Conservation (phyloP, 108 stramenopile species). For the Nitzschia putrida region DNA sequence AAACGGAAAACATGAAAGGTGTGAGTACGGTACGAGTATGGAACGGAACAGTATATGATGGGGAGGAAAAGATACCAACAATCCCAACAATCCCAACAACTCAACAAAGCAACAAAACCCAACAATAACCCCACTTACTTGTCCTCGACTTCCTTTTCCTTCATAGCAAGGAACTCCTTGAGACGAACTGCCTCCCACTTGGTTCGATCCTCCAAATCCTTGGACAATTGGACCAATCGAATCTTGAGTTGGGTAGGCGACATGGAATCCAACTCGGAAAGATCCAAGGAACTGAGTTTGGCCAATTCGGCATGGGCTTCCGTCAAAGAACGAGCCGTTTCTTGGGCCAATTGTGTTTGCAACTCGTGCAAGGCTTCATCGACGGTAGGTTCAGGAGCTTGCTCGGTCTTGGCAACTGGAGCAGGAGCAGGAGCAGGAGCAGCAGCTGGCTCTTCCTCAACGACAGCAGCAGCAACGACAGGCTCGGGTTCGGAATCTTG, state of each 20-base stretch:
- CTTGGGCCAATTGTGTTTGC: slow-evolving; percentile 25
- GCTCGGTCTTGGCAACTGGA: slow-evolving; percentile 6
- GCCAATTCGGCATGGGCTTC: slow-evolving; percentile 41
- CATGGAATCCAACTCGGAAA: slow-evolving; percentile 48
- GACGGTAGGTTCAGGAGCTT: slow-evolving; percentile 13
- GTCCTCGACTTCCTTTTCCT: slow-evolving; percentile 72
- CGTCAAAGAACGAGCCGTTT: slow-evolving; percentile 29
- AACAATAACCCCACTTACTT: slow-evolving; percentile 20
- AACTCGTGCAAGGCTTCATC: slow-evolving; percentile 37
- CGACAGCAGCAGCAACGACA: slow-evolving; percentile 15
- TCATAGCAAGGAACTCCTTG: slow-evolving; percentile 76
- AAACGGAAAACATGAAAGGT: no score
- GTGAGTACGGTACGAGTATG: slow-evolving; percentile 1
- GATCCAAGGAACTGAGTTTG: slow-evolving; percentile 41
- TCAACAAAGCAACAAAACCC: not conserved
- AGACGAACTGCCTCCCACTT: slow-evolving; percentile 86
- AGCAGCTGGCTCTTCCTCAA: slow-evolving; percentile 11
- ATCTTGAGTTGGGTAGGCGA: slow-evolving; percentile 52
- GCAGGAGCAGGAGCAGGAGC: slow-evolving; percentile 32
- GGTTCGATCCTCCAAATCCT: slow-evolving; percentile 78
- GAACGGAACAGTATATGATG: not conserved
- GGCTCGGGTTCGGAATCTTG: not conserved
- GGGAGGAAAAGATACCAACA: slow-evolving; percentile 2
- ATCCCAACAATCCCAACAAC: not conserved
- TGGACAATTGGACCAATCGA: slow-evolving; percentile 71